Base-by-base conservation (phyloP, 108 stramenopile species). In the Discostella stelligeroides region DNA sequence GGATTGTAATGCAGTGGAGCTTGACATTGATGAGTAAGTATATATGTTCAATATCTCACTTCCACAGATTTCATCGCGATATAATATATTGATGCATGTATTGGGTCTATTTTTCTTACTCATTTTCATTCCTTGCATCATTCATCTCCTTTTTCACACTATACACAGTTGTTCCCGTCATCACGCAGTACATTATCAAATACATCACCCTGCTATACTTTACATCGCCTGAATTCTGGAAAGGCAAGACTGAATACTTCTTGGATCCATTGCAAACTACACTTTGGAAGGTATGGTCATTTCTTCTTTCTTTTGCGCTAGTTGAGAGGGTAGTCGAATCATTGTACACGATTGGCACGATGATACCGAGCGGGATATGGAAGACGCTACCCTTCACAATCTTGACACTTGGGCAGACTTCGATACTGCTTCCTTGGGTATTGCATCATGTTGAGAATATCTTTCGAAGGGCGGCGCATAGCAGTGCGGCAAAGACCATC, bases 1-100 rank as follows among this genome's bases (percentile, higher is more conserved):
- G 92, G n/a, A 87, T 94, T 39, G 25, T 83, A 6, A 74, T 88
- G 34, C 89, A 94, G 68, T 90, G 85, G 79, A 76, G 76, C 14
- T 66, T 88, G 68, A 89, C 85, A 7, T 70, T 94, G 20, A 45
- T 88, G 21, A 79, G 73, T 75, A 39, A 72, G 77, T 79, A 7
- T 34, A 34, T 6, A 6, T 34, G 34, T 34, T 3, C 34, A 5
- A 6, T 34, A 34, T 3, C 6, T 3, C 6, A 5, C 6, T 34
- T 3, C 6, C 34, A 34, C 34, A 34, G 34, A 5, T 34, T 3
- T 3, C 34, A 34, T 34, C 3, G 6, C 34, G 3, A 34, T 34
- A 34, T 34, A 5, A 3, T 5, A 34, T 3, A n/a, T n/a, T n/a
- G n/a, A n/a, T n/a, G n/a, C n/a, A n/a, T n/a, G n/a, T n/a, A n/a